A percentile compares a stretch with the other conserved stretches of the same genome.
Evolutionary conservation across 2,329 filamentous ascomycete genomes (phyloP).

Genomic region (Pezicula rhizophila): DNA sequence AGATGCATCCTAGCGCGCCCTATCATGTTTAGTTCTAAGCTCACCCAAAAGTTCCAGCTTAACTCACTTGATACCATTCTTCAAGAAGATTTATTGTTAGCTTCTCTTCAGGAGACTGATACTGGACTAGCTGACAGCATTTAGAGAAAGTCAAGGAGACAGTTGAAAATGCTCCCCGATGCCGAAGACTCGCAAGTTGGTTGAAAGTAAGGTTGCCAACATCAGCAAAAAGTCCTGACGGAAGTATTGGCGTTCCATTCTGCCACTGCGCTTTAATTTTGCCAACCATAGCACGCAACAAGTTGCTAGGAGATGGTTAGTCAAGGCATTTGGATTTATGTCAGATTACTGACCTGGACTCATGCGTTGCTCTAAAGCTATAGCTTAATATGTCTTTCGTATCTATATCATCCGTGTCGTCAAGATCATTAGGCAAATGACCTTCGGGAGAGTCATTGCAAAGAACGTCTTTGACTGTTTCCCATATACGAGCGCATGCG

Average conservation of each 20-base stretch:
- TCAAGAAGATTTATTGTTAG: conserved; percentile 36
- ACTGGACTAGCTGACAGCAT: conserved; percentile 64
- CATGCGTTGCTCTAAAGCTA: conserved; percentile 90
- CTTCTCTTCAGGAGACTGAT: conserved; percentile 36
- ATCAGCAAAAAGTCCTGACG: conserved; percentile 50
- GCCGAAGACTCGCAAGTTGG: conserved; percentile 76
- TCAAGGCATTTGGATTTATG: background rate
- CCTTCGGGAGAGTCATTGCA: conserved; percentile 96
- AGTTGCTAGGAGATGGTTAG: conserved; percentile 47
- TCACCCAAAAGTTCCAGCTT: background rate
- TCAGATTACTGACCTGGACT: conserved; percentile 62
- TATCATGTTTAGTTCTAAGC: conserved; percentile 26
- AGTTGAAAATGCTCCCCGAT: conserved; percentile 88
- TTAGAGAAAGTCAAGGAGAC: conserved; percentile 81
- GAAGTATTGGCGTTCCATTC: conserved; percentile 38
- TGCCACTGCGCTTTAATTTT: conserved; percentile 43
- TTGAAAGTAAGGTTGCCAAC: conserved; percentile 73
- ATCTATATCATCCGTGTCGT: conserved; percentile 63
- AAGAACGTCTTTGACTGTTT: conserved; percentile 66
- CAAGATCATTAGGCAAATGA: conserved; percentile 70
- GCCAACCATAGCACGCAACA: conserved; percentile 58
- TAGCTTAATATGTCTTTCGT: conserved; percentile 91
- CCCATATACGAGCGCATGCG: conserved; percentile 68
- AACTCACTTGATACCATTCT: conserved; percentile 63
- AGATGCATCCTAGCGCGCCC: conserved; percentile 64